Evolutionary conservation across 305 asterid species (phyloP).

Genomic region (Fraxinus latifolia): DNA sequence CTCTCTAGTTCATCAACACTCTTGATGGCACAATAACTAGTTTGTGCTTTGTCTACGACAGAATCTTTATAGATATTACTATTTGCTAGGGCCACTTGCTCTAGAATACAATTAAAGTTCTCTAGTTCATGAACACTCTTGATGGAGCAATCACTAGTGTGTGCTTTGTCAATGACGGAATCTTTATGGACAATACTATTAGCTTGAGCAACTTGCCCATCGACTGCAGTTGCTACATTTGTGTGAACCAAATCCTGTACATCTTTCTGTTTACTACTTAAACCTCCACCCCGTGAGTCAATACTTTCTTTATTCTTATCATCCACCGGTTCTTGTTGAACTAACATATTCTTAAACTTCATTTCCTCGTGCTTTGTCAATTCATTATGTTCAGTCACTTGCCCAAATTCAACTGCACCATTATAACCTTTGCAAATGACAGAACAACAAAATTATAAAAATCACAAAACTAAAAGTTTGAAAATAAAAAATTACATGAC

Average conservation of each 20-base stretch:
- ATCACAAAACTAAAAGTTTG: neutral
- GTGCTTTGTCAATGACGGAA: slow-evolving; percentile 28
- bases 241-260: slow-evolving; percentile 15
- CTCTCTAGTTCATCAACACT: slow-evolving; percentile 29
- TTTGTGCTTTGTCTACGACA: slow-evolving; percentile 25
- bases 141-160: slow-evolving; percentile 23
- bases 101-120: slow-evolving; percentile 20
- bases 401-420: slow-evolving; percentile 28
- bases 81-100: slow-evolving; percentile 21
- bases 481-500: neutral
- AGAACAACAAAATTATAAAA: slow-evolving; percentile 16
- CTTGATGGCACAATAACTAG: slow-evolving; percentile 24
- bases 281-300: slow-evolving; percentile 18
- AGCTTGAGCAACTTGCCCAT: slow-evolving; percentile 24
- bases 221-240: slow-evolving; percentile 16
- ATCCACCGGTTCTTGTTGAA: slow-evolving; percentile 23
- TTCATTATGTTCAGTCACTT: slow-evolving; percentile 24
- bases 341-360: slow-evolving; percentile 21
- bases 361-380: slow-evolving; percentile 21
- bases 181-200: slow-evolving; percentile 22
- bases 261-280: slow-evolving; percentile 25
- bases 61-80: slow-evolving; percentile 23
- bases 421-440: slow-evolving; percentile 27
- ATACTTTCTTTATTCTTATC: slow-evolving; percentile 24
- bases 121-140: slow-evolving; percentile 28